Conservation (phyloP, 2,329 filamentous ascomycete genomes). For the Colletotrichum tamarilloi region DNA sequence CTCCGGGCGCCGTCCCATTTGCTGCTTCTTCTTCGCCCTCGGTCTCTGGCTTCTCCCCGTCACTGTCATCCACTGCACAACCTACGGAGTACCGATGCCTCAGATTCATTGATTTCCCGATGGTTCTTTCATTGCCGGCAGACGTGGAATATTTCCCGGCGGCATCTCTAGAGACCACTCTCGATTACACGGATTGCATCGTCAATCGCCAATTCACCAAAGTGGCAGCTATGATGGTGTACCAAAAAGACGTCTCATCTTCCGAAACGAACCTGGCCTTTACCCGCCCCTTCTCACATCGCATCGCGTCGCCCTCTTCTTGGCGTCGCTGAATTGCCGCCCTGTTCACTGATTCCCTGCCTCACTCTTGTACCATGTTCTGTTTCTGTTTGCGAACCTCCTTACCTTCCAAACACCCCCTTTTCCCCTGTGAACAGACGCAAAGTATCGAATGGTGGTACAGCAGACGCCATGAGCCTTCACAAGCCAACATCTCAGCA, state of each 20-base stretch:
- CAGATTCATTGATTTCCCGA: background rate
- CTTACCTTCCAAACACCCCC: slow-evolving; percentile 8
- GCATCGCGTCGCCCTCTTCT: slow-evolving; percentile 7
- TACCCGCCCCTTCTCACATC: slow-evolving; percentile 9
- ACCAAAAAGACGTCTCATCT: slow-evolving; percentile 19
- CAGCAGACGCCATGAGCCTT: slow-evolving; percentile 8
- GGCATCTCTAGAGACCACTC: background rate
- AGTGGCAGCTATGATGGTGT: background rate
- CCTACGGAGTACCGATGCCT: background rate
- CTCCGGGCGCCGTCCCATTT: slow-evolving; percentile 14
- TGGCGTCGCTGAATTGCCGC: slow-evolving; percentile 8
- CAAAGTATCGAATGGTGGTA: slow-evolving; percentile 4
- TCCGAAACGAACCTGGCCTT: slow-evolving; percentile 23
- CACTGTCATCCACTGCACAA: background rate
- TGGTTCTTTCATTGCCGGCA: background rate
- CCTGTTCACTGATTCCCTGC: slow-evolving; percentile 14
- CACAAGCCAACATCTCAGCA: background rate
- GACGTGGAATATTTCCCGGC: background rate
- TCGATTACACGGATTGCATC: background rate
- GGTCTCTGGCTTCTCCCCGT: background rate
- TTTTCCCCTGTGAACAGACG: background rate
- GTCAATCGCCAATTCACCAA: background rate
- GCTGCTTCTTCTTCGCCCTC: background rate
- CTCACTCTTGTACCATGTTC: slow-evolving; percentile 12
- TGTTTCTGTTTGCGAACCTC: slow-evolving; percentile 23